These are phyloP conservation scores for Pistacia integerrima DNA, from an alignment of 345 rosid genomes.

Conservation along the genomic window DNA sequence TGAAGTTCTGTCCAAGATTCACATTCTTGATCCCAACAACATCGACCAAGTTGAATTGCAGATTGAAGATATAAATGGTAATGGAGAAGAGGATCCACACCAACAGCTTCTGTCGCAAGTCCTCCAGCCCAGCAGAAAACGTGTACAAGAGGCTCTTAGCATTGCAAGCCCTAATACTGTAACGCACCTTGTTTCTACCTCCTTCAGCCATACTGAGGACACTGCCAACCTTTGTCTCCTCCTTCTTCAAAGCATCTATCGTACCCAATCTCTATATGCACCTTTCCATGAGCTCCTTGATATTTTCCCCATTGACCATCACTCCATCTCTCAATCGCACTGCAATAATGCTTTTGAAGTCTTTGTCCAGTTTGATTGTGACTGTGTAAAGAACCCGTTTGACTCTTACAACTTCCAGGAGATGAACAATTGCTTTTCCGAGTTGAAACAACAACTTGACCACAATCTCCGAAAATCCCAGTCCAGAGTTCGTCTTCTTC, in stretches of 20 bases:
- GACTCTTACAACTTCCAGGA: conserved; percentile 46
- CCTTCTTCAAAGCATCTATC: conserved; percentile 47
- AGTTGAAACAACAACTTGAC: conserved; percentile 57
- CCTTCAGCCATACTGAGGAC: conserved; percentile 61
- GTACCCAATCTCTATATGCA: conserved; percentile 48
- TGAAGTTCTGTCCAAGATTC: conserved; percentile 54
- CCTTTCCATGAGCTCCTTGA: conserved; percentile 60
- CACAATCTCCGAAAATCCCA: conserved; percentile 46
- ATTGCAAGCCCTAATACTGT: conserved; percentile 38
- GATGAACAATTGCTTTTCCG: conserved; percentile 54
- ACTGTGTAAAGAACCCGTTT: conserved; percentile 61
- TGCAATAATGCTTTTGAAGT: conserved; percentile 55
- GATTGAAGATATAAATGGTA: neutral
- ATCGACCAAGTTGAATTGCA: conserved; percentile 22
- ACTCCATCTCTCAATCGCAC: conserved; percentile 38
- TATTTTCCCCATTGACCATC: conserved; percentile 47
- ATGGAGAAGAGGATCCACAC: conserved; percentile 26
- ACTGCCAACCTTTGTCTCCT: conserved; percentile 55
- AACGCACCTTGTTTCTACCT: conserved; percentile 52
- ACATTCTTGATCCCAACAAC: conserved; percentile 15
- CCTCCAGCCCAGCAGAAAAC: conserved; percentile 57
- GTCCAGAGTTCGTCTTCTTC: conserved; percentile 51
- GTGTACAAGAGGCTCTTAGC: conserved; percentile 57
- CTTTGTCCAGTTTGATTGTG: conserved; percentile 48
- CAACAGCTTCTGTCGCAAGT: conserved; percentile 41